A percentile compares a stretch with the other conserved stretches of the same genome.
Conservation (phyloP, 2,329 filamentous ascomycete species). For the Hymenoscyphus repandus region DNA sequence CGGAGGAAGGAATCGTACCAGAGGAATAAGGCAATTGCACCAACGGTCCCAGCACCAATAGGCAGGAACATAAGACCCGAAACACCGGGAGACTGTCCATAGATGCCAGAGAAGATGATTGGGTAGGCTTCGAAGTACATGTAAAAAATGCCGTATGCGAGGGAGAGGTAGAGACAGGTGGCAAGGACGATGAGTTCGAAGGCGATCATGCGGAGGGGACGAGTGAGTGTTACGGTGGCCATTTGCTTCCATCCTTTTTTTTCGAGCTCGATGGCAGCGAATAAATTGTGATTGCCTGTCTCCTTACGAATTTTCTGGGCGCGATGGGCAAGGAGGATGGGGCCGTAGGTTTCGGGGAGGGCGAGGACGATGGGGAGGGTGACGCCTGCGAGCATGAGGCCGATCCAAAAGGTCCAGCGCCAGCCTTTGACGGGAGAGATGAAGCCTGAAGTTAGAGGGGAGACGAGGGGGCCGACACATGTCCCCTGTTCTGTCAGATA, state of each 20-base stretch:
- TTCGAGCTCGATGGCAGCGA: slow-evolving; percentile 60
- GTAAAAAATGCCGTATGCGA: slow-evolving; percentile 59
- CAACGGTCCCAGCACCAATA: slow-evolving; percentile 44
- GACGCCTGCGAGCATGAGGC: slow-evolving; percentile 56
- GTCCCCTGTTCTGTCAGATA: slow-evolving; percentile 43
- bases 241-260: slow-evolving; percentile 45
- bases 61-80: slow-evolving; percentile 57
- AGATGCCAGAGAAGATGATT: slow-evolving; percentile 54
- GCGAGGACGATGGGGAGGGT: slow-evolving; percentile 56
- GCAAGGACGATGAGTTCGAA: slow-evolving; percentile 60
- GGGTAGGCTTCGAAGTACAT: slow-evolving; percentile 63
- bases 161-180: slow-evolving; percentile 53
- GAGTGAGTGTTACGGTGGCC: slow-evolving; percentile 52
- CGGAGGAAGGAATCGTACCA: slow-evolving; percentile 47
- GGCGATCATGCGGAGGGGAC: slow-evolving; percentile 53
- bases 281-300: slow-evolving; percentile 49
- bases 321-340: slow-evolving; percentile 54
- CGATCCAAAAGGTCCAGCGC: slow-evolving; percentile 61
- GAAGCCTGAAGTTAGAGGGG: slow-evolving; percentile 56
- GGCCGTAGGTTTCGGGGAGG: slow-evolving; percentile 58
- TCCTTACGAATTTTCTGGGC: slow-evolving; percentile 52
- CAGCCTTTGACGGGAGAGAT: slow-evolving; percentile 50
- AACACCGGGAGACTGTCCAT: slow-evolving; percentile 53
- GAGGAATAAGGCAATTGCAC: slow-evolving; percentile 44
- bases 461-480: slow-evolving; percentile 57